These are phyloP conservation scores for Plectosphaerella sp. DNA, from an alignment of 2,329 filamentous ascomycete genomes.

Conservation along the genomic window DNA sequence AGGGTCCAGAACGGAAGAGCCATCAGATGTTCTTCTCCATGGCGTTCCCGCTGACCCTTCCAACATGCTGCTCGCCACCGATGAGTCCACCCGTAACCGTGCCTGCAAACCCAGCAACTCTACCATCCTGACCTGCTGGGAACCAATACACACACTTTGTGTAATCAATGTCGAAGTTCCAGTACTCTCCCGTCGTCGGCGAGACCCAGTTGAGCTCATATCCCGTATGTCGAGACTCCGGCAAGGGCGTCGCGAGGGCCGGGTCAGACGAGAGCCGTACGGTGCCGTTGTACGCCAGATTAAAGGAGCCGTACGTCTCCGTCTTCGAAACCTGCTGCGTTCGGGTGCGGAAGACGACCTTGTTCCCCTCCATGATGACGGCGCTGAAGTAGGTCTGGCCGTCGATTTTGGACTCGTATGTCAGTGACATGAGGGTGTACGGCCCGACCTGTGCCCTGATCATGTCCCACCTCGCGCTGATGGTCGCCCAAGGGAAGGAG, in stretches of 20 bases:
- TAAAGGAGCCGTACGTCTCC: slow-evolving; percentile 8
- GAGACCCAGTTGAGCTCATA: too few species aligned
- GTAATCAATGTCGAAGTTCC: too few species aligned
- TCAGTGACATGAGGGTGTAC: slow-evolving; percentile 10
- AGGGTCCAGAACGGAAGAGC: too few species aligned
- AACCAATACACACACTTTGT: too few species aligned
- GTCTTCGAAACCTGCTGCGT: slow-evolving; percentile 5
- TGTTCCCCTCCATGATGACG: slow-evolving; percentile 8
- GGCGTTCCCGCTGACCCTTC: too few species aligned
- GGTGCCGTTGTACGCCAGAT: slow-evolving; percentile 7
- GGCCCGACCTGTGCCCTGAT: slow-evolving; percentile 8
- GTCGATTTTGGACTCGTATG: slow-evolving; percentile 9
- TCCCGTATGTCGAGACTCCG: too few species aligned
- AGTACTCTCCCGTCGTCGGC: too few species aligned
- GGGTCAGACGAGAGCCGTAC: slow-evolving; percentile 10
- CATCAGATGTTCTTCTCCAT: too few species aligned
- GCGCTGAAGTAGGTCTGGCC: slow-evolving; percentile 11
- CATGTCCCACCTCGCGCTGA: slow-evolving; percentile 12
- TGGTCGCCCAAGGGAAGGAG: slow-evolving; percentile 9
- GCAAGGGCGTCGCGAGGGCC: background rate
- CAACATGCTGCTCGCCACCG: too few species aligned
- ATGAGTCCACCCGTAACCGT: too few species aligned
- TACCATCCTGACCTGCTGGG: too few species aligned
- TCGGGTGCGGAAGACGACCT: slow-evolving; percentile 11
- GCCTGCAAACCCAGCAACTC: too few species aligned